Evolutionary conservation across 2,329 filamentous ascomycete species (phyloP).

Genomic region (Epichloe hybrida): DNA sequence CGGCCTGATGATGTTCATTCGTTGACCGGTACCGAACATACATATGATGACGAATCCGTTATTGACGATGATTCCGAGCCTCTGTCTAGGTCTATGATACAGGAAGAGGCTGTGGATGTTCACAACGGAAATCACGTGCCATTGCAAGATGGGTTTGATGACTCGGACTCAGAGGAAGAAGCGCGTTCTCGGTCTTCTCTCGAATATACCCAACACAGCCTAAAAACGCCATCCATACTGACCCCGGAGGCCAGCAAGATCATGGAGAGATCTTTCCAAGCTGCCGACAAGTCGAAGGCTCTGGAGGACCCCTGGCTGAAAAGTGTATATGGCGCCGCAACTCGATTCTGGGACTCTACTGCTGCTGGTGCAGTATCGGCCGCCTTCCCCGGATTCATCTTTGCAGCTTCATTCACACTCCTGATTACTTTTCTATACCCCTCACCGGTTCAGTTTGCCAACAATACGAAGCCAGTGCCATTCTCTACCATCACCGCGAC

Average conservation of each 20-base stretch:
- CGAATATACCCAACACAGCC: slow-evolving; percentile 35
- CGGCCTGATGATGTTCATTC: slow-evolving; percentile 39
- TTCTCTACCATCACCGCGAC: slow-evolving; percentile 13
- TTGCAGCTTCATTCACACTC: slow-evolving; percentile 11
- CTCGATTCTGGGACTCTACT: slow-evolving; percentile 1
- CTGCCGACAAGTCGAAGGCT: slow-evolving; percentile 3
- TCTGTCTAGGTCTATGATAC: slow-evolving; percentile 5
- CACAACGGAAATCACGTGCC: slow-evolving; percentile 1
- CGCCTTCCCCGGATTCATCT: slow-evolving; percentile 13
- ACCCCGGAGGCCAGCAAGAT: slow-evolving; percentile 21
- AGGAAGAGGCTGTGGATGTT: slow-evolving; percentile 4
- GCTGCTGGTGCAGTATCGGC: slow-evolving; percentile 6
- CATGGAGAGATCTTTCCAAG: slow-evolving; percentile 8
- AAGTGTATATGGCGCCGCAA: not conserved
- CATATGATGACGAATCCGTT: slow-evolving; percentile 29
- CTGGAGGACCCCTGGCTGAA: not conserved
- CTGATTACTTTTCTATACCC: slow-evolving; percentile 17
- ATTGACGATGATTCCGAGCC: slow-evolving; percentile 19
- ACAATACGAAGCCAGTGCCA: not conserved
- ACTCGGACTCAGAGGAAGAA: slow-evolving; percentile 24
- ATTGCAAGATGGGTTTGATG: not conserved
- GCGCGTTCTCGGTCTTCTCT: slow-evolving; percentile 27
- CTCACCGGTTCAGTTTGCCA: slow-evolving; percentile 7
- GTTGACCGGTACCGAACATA: slow-evolving; percentile 34
- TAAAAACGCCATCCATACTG: slow-evolving; percentile 29